phyloP scores from a whole-genome alignment of 2,329 filamentous ascomycete species.

The Penicillium sp. region DNA sequence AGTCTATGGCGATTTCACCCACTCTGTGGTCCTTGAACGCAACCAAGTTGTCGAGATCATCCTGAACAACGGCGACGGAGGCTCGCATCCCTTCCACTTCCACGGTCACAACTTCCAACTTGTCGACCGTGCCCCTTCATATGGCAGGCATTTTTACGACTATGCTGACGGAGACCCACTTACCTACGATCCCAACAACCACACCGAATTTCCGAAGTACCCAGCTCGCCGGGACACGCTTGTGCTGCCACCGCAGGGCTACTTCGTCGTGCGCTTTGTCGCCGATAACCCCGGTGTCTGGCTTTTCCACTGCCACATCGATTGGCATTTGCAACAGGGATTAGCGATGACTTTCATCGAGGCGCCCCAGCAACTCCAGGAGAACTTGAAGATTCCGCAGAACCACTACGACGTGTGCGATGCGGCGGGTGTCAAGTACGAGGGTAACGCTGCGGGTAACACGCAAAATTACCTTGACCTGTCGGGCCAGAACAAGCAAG shows the following conservation, averaged over 20 bases:
- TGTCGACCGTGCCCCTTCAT: constrained; percentile 59
- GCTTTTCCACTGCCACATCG: constrained; percentile 80
- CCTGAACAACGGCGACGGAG: constrained; percentile 49
- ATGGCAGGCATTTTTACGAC: constrained; percentile 62
- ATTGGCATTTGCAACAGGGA: constrained; percentile 74
- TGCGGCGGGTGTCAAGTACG: constrained; percentile 53
- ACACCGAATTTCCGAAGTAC: constrained; percentile 51
- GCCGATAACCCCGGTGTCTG: constrained; percentile 59
- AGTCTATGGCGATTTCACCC: constrained; percentile 68
- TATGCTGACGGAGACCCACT: constrained; percentile 44
- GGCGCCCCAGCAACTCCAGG: constrained; percentile 65
- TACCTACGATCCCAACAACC: constrained; percentile 32
- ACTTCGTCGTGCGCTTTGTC: constrained; percentile 63
- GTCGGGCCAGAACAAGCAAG: constrained; percentile 60
- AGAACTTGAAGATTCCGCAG: constrained; percentile 62
- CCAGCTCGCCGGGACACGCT: constrained; percentile 72
- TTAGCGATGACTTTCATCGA: constrained; percentile 68
- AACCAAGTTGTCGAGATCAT: constrained; percentile 50
- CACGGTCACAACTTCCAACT: constrained; percentile 69
- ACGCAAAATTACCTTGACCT: constrained; percentile 66
- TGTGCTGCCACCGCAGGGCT: constrained; percentile 66
- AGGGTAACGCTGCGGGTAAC: constrained; percentile 77
- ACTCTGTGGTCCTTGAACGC: constrained; percentile 51
- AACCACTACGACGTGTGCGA: constrained; percentile 64
- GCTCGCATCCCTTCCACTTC: constrained; percentile 55